A percentile compares a stretch with the other conserved stretches of the same genome.
Conservation (phyloP, 2,329 filamentous ascomycete species). For the Thielaviopsis musarum region DNA sequence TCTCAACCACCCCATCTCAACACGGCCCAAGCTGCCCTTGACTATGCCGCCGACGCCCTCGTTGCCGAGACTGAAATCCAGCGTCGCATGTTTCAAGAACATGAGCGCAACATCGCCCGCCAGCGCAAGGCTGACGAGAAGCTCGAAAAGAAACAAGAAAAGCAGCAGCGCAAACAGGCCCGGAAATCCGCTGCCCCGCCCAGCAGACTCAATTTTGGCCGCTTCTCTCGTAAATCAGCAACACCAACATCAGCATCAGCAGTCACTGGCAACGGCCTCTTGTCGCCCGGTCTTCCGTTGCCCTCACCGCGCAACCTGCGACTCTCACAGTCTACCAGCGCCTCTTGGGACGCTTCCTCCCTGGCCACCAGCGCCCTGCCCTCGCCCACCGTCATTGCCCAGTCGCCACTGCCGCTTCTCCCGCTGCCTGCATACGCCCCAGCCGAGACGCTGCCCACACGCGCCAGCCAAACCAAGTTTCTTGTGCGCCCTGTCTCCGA, state of each 20-base stretch:
- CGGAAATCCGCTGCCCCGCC: background rate
- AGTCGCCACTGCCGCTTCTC: background rate
- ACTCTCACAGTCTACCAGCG: background rate
- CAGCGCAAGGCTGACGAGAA: background rate
- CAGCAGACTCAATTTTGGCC: background rate
- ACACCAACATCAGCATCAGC: background rate
- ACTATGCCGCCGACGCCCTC: slow-evolving; percentile 11
- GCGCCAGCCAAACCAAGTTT: background rate
- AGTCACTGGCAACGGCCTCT: background rate
- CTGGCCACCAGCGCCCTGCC: background rate
- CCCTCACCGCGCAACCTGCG: background rate
- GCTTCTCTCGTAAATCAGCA: background rate
- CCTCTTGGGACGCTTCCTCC: background rate
- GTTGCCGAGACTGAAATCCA: slow-evolving; percentile 12
- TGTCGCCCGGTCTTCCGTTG: background rate
- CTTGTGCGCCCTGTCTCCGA: background rate
- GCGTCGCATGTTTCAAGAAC: slow-evolving; percentile 10
- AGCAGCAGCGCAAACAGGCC: background rate
- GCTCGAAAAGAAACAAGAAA: background rate
- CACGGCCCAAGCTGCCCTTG: slow-evolving; percentile 12
- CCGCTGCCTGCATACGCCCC: background rate
- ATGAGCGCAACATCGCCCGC: background rate
- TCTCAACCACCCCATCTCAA: background rate
- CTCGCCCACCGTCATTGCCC: background rate
- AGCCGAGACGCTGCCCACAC: background rate